These are phyloP conservation scores for Quercus mongolica DNA, from an alignment of 306 rosid genomes.

Conservation along the genomic window DNA sequence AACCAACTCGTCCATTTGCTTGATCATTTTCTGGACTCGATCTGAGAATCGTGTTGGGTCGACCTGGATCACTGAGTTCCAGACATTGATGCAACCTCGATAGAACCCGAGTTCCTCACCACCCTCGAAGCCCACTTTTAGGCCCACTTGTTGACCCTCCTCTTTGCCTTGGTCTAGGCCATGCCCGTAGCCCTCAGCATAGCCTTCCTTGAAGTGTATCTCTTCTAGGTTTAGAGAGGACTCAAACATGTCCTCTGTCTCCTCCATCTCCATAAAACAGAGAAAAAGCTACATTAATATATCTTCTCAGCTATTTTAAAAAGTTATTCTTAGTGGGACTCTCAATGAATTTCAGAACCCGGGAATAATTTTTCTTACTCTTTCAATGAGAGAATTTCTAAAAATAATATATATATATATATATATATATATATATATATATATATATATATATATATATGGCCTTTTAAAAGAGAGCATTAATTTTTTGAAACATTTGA, in stretches of 20 bases:
- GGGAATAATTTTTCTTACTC: too few relatives aligned
- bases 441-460: too few relatives aligned
- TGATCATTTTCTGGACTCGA: constrained; percentile 43
- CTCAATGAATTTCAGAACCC: too few relatives aligned
- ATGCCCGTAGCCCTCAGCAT: constrained; percentile 50
- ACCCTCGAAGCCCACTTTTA: constrained; percentile 67
- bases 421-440: too few relatives aligned
- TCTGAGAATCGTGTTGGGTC: constrained; percentile 49
- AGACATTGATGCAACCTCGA: constrained; percentile 53
- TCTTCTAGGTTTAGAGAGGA: constrained; percentile 63
- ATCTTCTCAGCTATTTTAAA: too few relatives aligned
- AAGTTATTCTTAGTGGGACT: too few relatives aligned
- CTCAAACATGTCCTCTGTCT: constrained; percentile 59
- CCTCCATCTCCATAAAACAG: neutral
- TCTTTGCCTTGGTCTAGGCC: constrained; percentile 55
- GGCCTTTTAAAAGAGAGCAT: too few relatives aligned
- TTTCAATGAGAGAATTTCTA: too few relatives aligned
- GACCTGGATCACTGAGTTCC: constrained; percentile 49
- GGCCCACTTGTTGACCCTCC: constrained; percentile 67
- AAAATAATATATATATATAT: too few relatives aligned
- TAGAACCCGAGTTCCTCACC: constrained; percentile 84
- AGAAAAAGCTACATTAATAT: too few relatives aligned
- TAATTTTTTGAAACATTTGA: too few relatives aligned
- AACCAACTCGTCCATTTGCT: constrained; percentile 67
- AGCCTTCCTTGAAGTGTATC: constrained; percentile 61